These are phyloP conservation scores for Populus euphratica DNA, from an alignment of 345 rosid genomes.

Conservation along the genomic window DNA sequence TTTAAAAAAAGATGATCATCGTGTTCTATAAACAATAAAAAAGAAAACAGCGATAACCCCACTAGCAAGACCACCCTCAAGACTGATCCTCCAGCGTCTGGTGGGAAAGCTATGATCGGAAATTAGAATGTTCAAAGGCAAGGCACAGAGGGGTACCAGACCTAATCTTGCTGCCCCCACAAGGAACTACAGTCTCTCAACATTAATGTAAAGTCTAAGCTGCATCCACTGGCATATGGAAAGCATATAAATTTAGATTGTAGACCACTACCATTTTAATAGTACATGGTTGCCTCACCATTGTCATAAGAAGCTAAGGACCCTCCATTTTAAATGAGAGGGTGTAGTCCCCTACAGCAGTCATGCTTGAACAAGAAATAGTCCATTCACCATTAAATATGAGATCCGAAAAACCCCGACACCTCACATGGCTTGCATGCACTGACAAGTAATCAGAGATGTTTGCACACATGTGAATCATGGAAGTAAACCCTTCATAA, in stretches of 20 bases:
- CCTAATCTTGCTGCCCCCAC: constrained; percentile 34
- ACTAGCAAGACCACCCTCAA: constrained; percentile 3
- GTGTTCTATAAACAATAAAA: constrained; percentile 2
- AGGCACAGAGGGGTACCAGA: constrained; percentile 16
- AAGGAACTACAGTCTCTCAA: constrained; percentile 15
- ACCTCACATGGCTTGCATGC: constrained; percentile 38
- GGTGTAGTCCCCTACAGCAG: constrained; percentile 32
- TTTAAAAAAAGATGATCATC: background rate
- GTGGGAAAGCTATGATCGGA: constrained; percentile 1
- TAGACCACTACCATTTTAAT: constrained; percentile 15
- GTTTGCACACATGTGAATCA: constrained; percentile 18
- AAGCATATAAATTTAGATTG: background rate
- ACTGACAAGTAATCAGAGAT: constrained; percentile 31
- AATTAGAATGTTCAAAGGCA: constrained; percentile 28
- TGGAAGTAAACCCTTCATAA: background rate
- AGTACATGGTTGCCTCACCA: background rate
- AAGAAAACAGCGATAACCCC: constrained; percentile 18
- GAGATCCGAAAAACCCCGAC: constrained; percentile 28
- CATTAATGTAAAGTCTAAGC: constrained; percentile 14
- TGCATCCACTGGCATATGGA: constrained; percentile 3
- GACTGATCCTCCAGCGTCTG: background rate
- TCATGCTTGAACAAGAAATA: constrained; percentile 22
- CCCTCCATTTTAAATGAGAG: constrained; percentile 9
- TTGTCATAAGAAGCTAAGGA: constrained; percentile 14
- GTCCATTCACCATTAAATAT: constrained; percentile 39